phyloP scores from a whole-genome alignment of 306 rosid genomes.

The Vigna trinervia region DNA sequence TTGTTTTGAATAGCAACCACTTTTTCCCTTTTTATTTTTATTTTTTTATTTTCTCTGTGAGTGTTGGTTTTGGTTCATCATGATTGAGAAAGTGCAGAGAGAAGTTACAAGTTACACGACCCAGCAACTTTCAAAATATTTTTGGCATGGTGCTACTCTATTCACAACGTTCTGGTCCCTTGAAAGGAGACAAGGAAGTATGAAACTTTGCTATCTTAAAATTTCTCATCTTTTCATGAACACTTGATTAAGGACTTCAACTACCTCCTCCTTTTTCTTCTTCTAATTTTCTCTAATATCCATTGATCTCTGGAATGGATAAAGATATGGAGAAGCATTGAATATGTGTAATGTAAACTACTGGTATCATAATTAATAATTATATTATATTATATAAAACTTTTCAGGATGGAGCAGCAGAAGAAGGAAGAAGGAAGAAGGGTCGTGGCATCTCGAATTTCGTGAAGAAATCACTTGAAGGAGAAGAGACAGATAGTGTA shows the following conservation, averaged over 20 bases:
- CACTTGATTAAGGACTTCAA: constrained; percentile 1
- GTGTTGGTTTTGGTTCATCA: constrained; percentile 11
- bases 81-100: constrained; percentile 40
- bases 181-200: constrained; percentile 39
- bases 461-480: constrained; percentile 28
- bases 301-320: no score
- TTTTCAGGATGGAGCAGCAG: background rate
- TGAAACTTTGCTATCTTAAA: constrained; percentile 38
- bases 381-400: background rate
- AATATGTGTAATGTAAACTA: no score
- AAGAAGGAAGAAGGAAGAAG: constrained; percentile 28
- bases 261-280: background rate
- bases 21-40: background rate
- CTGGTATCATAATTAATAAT: no score
- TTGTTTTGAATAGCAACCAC: background rate
- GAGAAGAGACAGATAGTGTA: background rate
- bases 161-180: constrained; percentile 29
- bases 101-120: constrained; percentile 8
- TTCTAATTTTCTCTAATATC: background rate
- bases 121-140: constrained; percentile 11
- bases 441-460: constrained; percentile 48
- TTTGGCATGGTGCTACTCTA: constrained; percentile 2
- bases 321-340: no score
- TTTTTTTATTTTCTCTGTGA: no score
- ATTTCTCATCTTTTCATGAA: constrained; percentile 43